Evolutionary conservation across 169 alveolate genomes (phyloP).

Genomic region (Plasmodium adleri): DNA sequence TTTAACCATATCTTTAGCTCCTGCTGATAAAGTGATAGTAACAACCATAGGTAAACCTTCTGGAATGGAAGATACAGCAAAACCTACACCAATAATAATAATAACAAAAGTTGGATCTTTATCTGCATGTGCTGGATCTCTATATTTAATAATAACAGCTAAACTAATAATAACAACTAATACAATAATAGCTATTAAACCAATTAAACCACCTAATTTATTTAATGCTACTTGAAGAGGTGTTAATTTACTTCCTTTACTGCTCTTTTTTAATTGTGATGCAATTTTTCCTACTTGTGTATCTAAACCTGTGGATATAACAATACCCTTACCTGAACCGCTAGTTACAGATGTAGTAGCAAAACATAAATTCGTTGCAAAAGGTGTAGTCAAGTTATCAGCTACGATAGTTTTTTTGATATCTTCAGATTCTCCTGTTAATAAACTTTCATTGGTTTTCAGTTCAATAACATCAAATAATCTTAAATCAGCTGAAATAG

Average conservation of each 20-base stretch:
- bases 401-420: slow-evolving; percentile 86
- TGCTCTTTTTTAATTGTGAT: slow-evolving; percentile 90
- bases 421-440: slow-evolving; percentile 95
- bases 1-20: slow-evolving; percentile 97
- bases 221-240: slow-evolving; percentile 97
- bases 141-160: slow-evolving; percentile 86
- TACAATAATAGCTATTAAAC: slow-evolving; percentile 92
- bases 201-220: slow-evolving; percentile 95
- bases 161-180: slow-evolving; percentile 82
- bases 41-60: slow-evolving; percentile 99
- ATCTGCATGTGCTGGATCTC: slow-evolving; percentile 96
- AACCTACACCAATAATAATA: slow-evolving; percentile 95
- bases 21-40: slow-evolving; percentile 97
- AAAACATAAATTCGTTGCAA: slow-evolving; percentile 92
- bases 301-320: slow-evolving; percentile 92
- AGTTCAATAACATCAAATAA: slow-evolving; percentile 92
- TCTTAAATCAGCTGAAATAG: slow-evolving; percentile 95
- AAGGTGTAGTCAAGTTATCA: slow-evolving; percentile 86
- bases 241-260: slow-evolving; percentile 85
- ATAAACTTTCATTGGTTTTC: slow-evolving; percentile 94
- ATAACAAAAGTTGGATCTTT: slow-evolving; percentile 41
- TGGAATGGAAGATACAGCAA: slow-evolving; percentile 99
- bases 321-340: slow-evolving; percentile 94
- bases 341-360: slow-evolving; percentile 94
- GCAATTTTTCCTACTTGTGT: slow-evolving; percentile 98